phyloP scores from a whole-genome alignment of 257 asterid genomes.

The Solanum gandarillasii region DNA sequence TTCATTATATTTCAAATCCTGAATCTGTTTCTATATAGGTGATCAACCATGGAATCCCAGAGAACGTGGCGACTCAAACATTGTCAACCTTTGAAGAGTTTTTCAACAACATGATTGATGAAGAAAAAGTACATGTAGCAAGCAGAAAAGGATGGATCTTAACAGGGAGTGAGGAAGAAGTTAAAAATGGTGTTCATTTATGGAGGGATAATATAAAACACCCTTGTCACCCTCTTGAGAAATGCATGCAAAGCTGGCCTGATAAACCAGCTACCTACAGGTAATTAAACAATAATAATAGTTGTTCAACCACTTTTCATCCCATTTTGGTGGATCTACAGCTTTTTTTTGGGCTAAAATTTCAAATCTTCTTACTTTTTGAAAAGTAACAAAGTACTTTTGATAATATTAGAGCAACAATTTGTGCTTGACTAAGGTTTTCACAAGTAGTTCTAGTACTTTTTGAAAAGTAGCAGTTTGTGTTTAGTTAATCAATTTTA shows the following conservation, averaged over 20 bases:
- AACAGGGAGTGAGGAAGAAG: conserved; percentile 6
- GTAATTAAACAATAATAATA: neutral
- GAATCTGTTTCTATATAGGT: no score
- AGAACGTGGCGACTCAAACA: no score
- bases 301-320: neutral
- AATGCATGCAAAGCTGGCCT: conserved; percentile 18
- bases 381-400: neutral
- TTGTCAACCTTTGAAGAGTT: no score
- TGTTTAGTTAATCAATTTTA: no score
- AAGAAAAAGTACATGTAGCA: no score
- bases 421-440: no score
- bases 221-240: conserved; percentile 15
- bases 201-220: conserved; percentile 22
- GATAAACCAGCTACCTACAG: conserved; percentile 13
- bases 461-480: no score
- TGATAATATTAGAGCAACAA: no score
- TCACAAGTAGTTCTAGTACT: no score
- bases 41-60: no score
- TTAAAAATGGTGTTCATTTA: conserved; percentile 8
- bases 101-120: no score
- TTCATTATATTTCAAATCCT: no score
- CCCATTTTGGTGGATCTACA: neutral
- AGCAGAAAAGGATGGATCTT: conserved; percentile 24
- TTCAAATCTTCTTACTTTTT: neutral
- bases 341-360: neutral